Percentiles rank a stretch among this genome's conserved stretches.
These are phyloP conservation scores for Silene uniflora DNA, from an alignment of 148 eudicot species.

Conservation along the genomic window DNA sequence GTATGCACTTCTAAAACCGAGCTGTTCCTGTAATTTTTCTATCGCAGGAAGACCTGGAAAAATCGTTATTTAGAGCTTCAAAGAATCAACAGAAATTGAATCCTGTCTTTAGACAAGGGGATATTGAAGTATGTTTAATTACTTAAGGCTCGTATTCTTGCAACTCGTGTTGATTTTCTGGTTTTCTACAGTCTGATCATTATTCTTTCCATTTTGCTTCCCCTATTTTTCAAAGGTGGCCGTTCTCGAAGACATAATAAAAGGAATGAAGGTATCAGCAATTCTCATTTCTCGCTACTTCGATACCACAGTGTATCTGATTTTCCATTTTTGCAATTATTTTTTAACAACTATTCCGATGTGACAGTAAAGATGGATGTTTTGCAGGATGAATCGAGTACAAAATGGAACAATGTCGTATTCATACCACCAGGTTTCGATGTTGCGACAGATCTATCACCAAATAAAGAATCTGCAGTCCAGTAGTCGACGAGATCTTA, in stretches of 20 bases:
- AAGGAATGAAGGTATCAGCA: conserved; percentile 78
- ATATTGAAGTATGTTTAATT: conserved; percentile 53
- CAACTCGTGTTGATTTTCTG: background rate
- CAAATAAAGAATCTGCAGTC: conserved; percentile 17
- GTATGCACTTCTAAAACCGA: background rate
- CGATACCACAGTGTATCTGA: background rate
- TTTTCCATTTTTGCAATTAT: background rate
- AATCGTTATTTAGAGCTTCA: conserved; percentile 63
- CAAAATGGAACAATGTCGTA: conserved; percentile 78
- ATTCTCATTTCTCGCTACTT: background rate
- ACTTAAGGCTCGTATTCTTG: background rate
- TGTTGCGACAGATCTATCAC: conserved; percentile 49
- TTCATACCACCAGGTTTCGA: conserved; percentile 97
- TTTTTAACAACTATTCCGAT: background rate
- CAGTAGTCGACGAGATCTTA: background rate
- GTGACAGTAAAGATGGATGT: background rate
- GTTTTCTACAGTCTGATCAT: conserved; percentile 1
- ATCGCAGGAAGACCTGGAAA: conserved; percentile 84
- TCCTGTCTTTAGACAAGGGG: conserved; percentile 59
- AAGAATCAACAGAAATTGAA: conserved; percentile 49
- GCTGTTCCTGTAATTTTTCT: conserved; percentile 10
- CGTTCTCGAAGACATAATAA: conserved; percentile 76
- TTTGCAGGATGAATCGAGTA: conserved; percentile 53
- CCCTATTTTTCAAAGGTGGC: conserved; percentile 48
- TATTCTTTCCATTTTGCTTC: background rate